These are phyloP conservation scores for Aspergillus ochraceus DNA, from an alignment of 2,329 filamentous ascomycete genomes.

Conservation along the genomic window DNA sequence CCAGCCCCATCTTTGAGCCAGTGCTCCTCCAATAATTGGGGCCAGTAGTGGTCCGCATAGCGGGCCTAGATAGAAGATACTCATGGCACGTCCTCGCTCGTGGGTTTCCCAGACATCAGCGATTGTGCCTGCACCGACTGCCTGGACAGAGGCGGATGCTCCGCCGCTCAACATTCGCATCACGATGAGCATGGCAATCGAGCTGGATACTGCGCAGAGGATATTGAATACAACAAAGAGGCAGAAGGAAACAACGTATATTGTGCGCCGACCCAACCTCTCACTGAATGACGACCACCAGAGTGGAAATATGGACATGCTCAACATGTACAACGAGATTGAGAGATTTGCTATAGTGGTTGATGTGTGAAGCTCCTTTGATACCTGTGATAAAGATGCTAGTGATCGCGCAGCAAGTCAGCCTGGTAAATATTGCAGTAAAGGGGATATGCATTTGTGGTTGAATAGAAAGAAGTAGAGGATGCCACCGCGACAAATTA, in stretches of 20 bases:
- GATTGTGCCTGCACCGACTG: slow-evolving; percentile 80
- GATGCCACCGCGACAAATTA: neutral
- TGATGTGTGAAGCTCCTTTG: slow-evolving; percentile 61
- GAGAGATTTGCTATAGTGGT: slow-evolving; percentile 71
- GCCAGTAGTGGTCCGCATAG: slow-evolving; percentile 72
- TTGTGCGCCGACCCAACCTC: slow-evolving; percentile 66
- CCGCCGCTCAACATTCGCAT: slow-evolving; percentile 74
- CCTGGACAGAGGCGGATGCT: slow-evolving; percentile 76
- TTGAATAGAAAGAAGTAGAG: neutral
- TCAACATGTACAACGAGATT: slow-evolving; percentile 77
- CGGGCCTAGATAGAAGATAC: slow-evolving; percentile 78
- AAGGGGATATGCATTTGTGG: too few species aligned
- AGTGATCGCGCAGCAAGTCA: slow-evolving; percentile 4
- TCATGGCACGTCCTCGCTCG: slow-evolving; percentile 77
- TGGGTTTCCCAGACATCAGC: slow-evolving; percentile 75
- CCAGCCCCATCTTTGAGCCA: slow-evolving; percentile 72
- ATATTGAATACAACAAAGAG: slow-evolving; percentile 72
- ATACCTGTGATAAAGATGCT: slow-evolving; percentile 69
- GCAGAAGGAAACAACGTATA: slow-evolving; percentile 73
- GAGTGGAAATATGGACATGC: slow-evolving; percentile 79
- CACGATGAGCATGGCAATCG: slow-evolving; percentile 73
- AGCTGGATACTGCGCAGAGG: slow-evolving; percentile 66
- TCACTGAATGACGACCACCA: slow-evolving; percentile 88
- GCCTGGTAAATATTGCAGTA: neutral
- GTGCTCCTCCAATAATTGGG: slow-evolving; percentile 72